Conservation (phyloP, 805 yeast species). For the Schwanniomyces polymorphus region DNA sequence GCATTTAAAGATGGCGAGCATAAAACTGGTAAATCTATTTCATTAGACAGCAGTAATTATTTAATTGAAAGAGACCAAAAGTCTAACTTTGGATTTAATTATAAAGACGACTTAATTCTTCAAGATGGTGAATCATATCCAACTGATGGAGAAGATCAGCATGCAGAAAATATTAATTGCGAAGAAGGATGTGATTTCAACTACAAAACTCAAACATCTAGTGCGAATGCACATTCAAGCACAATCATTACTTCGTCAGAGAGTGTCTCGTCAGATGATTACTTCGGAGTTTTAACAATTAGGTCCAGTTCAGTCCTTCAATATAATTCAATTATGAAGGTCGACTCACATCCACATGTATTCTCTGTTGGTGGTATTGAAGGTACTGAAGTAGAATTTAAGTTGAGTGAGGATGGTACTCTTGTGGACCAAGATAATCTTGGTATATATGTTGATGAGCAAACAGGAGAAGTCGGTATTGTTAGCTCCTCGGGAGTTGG, state of each 20-base stretch:
- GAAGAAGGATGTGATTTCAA: constrained; percentile 21
- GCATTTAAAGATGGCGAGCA: constrained; percentile 24
- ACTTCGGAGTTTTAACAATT: constrained; percentile 13
- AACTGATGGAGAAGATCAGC: constrained; percentile 19
- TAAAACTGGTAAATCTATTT: constrained; percentile 17
- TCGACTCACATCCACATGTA: constrained; percentile 28
- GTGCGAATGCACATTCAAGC: background rate
- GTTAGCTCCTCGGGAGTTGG: constrained; percentile 32
- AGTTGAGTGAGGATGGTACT: constrained; percentile 23
- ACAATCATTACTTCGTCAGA: no score
- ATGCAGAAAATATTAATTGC: constrained; percentile 22
- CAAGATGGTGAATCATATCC: constrained; percentile 33
- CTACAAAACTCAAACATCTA: background rate
- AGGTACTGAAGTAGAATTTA: constrained; percentile 23
- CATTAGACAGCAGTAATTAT: constrained; percentile 1
- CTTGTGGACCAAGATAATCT: constrained; percentile 30
- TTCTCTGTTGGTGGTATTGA: constrained; percentile 33
- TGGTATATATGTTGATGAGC: constrained; percentile 25
- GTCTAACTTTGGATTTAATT: constrained; percentile 39
- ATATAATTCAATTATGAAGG: constrained; percentile 25
- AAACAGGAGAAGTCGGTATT: constrained; percentile 32
- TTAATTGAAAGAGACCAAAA: constrained; percentile 15
- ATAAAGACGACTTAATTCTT: constrained; percentile 34
- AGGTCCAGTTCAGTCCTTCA: constrained; percentile 27
- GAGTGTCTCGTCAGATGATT: background rate